These are phyloP conservation scores for Penicillium ochrochloron DNA, from an alignment of 495 filamentous ascomycete genomes.

Conservation along the genomic window DNA sequence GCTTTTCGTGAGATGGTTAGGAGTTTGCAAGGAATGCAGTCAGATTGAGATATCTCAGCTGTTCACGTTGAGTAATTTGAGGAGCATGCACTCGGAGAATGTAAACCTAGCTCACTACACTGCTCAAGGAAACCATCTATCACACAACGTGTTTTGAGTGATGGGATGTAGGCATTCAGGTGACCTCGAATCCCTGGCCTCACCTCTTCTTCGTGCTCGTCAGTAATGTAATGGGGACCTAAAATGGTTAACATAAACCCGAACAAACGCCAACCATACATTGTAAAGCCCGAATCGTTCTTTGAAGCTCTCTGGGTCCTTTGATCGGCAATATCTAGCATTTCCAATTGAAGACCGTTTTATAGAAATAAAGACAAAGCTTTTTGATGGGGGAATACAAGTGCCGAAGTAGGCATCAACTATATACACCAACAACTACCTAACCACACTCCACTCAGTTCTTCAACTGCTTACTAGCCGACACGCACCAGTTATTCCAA, in stretches of 20 bases:
- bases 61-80: not conserved
- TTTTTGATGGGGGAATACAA: not conserved
- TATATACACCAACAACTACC: constrained; percentile 6
- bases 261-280: no score
- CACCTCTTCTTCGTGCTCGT: no score
- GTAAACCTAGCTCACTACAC: not conserved
- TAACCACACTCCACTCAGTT: constrained; percentile 15
- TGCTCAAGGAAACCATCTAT: not conserved
- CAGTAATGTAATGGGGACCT: no score
- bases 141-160: not conserved
- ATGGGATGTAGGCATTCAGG: no score
- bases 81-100: not conserved
- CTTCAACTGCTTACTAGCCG: constrained; percentile 52
- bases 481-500: constrained; percentile 69
- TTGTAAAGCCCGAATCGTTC: no score
- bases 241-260: no score
- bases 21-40: not conserved
- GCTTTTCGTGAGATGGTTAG: not conserved
- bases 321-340: no score
- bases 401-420: not conserved
- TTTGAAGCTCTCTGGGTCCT: no score
- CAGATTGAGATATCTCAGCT: not conserved
- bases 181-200: no score
- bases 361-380: no score
- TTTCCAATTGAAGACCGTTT: not conserved